Base-by-base conservation (phyloP, 768 basidiomycete genomes). In the Podaxis sp. region DNA sequence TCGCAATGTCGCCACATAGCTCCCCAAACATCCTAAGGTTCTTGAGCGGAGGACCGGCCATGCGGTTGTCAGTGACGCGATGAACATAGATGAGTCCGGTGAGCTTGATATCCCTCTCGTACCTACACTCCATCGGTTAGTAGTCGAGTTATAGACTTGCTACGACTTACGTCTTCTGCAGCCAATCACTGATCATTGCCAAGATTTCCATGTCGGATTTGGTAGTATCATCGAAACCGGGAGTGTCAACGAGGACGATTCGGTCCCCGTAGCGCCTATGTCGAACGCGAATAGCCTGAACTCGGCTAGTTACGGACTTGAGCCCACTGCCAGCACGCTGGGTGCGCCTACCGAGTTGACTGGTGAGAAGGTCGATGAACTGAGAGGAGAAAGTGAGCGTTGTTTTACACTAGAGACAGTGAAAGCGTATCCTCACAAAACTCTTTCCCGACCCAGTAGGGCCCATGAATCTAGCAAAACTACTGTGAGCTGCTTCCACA, bases 1-100 rank as follows among this genome's bases (percentile, higher is more conserved):
- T 70, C 26, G 70, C 70, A 10, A 58, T 55, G 37, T 67, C 65
- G 10, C 72, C 70, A 55, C 64, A 76, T 57, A 63, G 67, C 52
- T 59, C 59, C n/a, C 61, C 74, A 55, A 80, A 77, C 66, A 76
- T 68, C 2, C 66, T 66, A 17, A 78, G 69, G 60, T 78, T 76
- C 46, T 67, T 75, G 24, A 71, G 53, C 0, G 75, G 68, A 1
- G 73, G 65, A 26, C 74, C 79, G 0, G 68, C 69, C 72, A 79
- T 72, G 1, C 77, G 71, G 55, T 74, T 74, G 48, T 78, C 77
- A 5, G 77, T 69, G 40, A 80, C 80, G 13, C 75, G 71, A 60
- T 80, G 79, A 17, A 79, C 60, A 59, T 78, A 79, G n/a, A 80
- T n/a, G 30, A 80, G 71, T 1, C 72, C 77, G 8, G 73, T 65